These are phyloP conservation scores for Cercospora sp. DNA, from an alignment of 2,329 filamentous ascomycete species.

Conservation along the genomic window DNA sequence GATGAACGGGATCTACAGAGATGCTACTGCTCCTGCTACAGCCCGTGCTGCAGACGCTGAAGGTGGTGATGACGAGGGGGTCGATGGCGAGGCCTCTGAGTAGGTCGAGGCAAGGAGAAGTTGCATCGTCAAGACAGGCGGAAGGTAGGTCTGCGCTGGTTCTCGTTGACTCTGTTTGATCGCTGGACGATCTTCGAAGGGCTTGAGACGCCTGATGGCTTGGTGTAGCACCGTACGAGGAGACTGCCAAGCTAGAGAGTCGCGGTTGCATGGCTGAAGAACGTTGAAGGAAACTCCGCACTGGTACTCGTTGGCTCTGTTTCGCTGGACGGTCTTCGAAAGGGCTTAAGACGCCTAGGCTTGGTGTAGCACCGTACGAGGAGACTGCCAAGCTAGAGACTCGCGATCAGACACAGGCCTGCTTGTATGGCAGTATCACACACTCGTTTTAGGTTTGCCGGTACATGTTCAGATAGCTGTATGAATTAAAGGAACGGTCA, in stretches of 20 bases:
- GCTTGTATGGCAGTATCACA: not conserved
- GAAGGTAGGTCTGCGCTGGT: not conserved
- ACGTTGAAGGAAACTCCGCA: too few relatives aligned
- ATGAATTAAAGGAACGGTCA: not conserved
- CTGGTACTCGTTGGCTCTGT: not conserved
- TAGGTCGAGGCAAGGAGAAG: not conserved
- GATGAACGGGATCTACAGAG: not conserved
- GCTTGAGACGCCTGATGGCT: too few relatives aligned
- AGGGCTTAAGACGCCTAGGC: not conserved
- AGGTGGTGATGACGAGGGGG: not conserved
- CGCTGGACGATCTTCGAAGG: not conserved
- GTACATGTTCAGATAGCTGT: not conserved
- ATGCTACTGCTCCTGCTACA: not conserved
- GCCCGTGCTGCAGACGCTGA: not conserved
- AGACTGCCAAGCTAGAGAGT: too few relatives aligned
- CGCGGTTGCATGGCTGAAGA: too few relatives aligned
- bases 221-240: too few relatives aligned
- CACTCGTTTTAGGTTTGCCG: not conserved
- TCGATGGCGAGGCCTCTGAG: not conserved
- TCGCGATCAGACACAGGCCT: not conserved
- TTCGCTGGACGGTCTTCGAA: not conserved
- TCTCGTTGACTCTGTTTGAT: not conserved
- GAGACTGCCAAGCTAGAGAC: not conserved
- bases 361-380: not conserved
- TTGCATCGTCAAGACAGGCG: not conserved